A percentile compares a stretch with the other conserved stretches of the same genome.
Conservation (phyloP, 2,329 filamentous ascomycete species). For the Thyridium curvatum region DNA sequence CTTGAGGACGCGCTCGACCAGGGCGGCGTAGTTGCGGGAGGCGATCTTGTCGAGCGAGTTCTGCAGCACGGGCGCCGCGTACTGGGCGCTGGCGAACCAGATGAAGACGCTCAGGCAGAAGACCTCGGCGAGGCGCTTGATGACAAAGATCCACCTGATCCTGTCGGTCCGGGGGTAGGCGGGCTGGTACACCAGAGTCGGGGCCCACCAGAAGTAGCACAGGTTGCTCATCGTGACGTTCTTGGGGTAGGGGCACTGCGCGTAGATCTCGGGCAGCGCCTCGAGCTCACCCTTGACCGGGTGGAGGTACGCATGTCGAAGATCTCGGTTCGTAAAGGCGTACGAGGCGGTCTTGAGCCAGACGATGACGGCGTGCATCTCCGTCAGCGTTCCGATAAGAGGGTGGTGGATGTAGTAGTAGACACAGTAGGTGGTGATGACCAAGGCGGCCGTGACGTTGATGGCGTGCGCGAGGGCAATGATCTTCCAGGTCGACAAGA, state of each 20-base stretch:
- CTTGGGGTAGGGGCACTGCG: slow-evolving; percentile 74
- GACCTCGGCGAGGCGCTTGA: slow-evolving; percentile 74
- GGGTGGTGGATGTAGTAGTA: slow-evolving; percentile 92
- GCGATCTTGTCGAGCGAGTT: slow-evolving; percentile 89
- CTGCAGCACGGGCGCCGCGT: slow-evolving; percentile 79
- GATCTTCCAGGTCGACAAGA: slow-evolving; percentile 71
- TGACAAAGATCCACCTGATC: slow-evolving; percentile 83
- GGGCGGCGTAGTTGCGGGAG: slow-evolving; percentile 70
- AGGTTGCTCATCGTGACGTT: slow-evolving; percentile 89
- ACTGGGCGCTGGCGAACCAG: slow-evolving; percentile 92
- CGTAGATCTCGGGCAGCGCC: slow-evolving; percentile 75
- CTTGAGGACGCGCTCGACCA: slow-evolving; percentile 87
- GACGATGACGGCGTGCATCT: slow-evolving; percentile 88
- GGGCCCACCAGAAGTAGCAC: slow-evolving; percentile 96
- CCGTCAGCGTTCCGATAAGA: slow-evolving; percentile 82
- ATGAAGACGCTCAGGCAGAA: slow-evolving; percentile 79
- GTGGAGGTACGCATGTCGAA: slow-evolving; percentile 84
- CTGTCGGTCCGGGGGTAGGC: slow-evolving; percentile 81
- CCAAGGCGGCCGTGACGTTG: slow-evolving; percentile 77
- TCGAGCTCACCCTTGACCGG: slow-evolving; percentile 60
- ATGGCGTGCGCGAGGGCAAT: slow-evolving; percentile 75
- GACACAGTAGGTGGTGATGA: slow-evolving; percentile 75
- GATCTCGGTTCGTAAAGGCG: slow-evolving; percentile 91
- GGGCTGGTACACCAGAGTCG: slow-evolving; percentile 93
- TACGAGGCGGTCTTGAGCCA: slow-evolving; percentile 97